Percentiles rank a stretch among this genome's conserved stretches.
Conservation (phyloP, 2,329 filamentous ascomycete genomes). For the Ophiostoma perfectum region DNA sequence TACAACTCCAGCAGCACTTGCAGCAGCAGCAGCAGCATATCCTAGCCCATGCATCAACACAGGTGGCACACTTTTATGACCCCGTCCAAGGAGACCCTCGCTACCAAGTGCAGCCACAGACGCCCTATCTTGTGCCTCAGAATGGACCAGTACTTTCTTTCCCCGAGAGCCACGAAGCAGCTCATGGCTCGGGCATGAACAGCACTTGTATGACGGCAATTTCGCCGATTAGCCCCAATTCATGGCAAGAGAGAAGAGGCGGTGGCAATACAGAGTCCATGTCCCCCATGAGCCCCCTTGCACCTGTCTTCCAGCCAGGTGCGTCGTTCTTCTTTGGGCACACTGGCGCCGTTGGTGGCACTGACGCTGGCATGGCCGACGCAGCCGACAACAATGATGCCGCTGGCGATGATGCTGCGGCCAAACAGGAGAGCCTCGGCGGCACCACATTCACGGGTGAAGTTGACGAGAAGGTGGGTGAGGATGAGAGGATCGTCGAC, state of each 20-base stretch:
- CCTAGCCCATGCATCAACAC: background rate
- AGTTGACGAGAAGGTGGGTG: background rate
- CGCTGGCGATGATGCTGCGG: background rate
- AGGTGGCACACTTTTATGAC: background rate
- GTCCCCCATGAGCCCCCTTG: constrained; percentile 22
- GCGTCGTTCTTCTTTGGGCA: constrained; percentile 1
- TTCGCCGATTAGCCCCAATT: background rate
- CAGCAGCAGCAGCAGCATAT: constrained; percentile 25
- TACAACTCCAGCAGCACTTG: constrained; percentile 29
- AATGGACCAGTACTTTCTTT: background rate
- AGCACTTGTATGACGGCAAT: background rate
- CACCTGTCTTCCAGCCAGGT: constrained; percentile 34
- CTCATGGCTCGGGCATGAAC: background rate
- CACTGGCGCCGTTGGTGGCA: background rate
- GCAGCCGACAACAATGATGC: background rate
- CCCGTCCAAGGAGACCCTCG: background rate
- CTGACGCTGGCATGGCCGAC: background rate
- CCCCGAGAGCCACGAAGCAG: too few relatives aligned
- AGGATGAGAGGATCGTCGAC: background rate
- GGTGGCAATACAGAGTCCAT: background rate
- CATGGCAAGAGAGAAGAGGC: constrained; percentile 1
- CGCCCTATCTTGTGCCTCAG: background rate
- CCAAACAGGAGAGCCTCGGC: constrained; percentile 3
- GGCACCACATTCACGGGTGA: background rate
- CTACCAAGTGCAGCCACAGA: background rate